Conservation (phyloP, 148 eudicot species). For the Nyssa sinensis region DNA sequence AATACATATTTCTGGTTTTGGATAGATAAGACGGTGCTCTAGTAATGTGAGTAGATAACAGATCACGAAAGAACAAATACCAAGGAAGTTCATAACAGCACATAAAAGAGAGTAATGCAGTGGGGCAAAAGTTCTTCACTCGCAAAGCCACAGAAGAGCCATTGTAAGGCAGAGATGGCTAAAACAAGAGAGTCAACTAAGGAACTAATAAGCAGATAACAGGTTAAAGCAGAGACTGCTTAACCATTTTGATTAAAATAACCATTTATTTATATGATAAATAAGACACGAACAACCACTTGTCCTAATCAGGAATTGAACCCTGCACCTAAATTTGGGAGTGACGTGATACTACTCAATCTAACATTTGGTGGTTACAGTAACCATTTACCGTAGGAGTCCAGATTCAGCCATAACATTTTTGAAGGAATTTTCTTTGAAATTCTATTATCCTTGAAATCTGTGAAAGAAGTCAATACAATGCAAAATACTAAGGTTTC, state of each 20-base stretch:
- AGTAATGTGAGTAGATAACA: neutral
- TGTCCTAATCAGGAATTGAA: too few relatives aligned
- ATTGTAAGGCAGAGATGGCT: neutral
- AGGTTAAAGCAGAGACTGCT: neutral
- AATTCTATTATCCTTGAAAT: neutral
- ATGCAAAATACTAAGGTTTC: neutral
- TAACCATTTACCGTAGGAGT: neutral
- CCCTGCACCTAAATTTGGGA: too few relatives aligned
- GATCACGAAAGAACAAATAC: neutral
- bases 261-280: too few relatives aligned
- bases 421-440: neutral
- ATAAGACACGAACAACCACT: too few relatives aligned
- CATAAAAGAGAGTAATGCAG: neutral
- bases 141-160: neutral
- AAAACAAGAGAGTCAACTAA: neutral
- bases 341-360: too few relatives aligned
- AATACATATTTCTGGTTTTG: neutral
- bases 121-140: neutral
- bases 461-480: neutral
- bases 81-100: too few relatives aligned
- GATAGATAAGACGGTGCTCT: neutral
- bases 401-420: neutral
- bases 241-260: neutral
- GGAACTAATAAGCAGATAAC: neutral
- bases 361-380: too few relatives aligned